These are phyloP conservation scores for Hymenoscyphus scutula DNA, from an alignment of 2,329 filamentous ascomycete species.

Conservation along the genomic window DNA sequence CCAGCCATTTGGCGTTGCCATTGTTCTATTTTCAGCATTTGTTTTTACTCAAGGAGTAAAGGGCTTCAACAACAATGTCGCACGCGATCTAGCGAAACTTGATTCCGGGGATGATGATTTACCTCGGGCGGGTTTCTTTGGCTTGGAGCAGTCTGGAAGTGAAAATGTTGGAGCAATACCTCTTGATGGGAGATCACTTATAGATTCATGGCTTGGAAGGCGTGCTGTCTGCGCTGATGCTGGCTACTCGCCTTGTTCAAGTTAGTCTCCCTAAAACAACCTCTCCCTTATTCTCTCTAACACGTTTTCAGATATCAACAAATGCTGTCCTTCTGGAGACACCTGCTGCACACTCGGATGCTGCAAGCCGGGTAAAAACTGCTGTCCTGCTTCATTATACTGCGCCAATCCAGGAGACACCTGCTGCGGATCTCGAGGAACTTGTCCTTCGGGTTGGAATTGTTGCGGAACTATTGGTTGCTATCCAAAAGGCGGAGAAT, in stretches of 20 bases:
- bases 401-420: conserved; percentile 17
- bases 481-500: conserved; percentile 15
- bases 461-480: conserved; percentile 16
- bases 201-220: conserved; percentile 19
- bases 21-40: background rate
- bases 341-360: conserved; percentile 17
- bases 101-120: conserved; percentile 3
- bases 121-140: conserved; percentile 8
- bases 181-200: conserved; percentile 16
- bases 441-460: conserved; percentile 16
- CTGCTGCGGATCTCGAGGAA: conserved; percentile 15
- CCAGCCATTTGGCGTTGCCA: background rate
- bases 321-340: conserved; percentile 18
- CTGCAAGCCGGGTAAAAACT: conserved; percentile 14
- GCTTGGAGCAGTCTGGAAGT: conserved; percentile 5
- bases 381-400: conserved; percentile 14
- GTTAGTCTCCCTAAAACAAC: conserved; percentile 9
- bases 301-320: background rate
- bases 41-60: background rate
- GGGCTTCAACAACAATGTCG: background rate
- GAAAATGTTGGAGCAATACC: conserved; percentile 9
- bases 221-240: conserved; percentile 9
- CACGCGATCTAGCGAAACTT: background rate
- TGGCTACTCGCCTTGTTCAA: conserved; percentile 14
- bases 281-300: background rate